A percentile compares a stretch with the other conserved stretches of the same genome.
These are phyloP conservation scores for Curvularia sp. DNA, from an alignment of 2,329 filamentous ascomycete genomes.

Conservation along the genomic window DNA sequence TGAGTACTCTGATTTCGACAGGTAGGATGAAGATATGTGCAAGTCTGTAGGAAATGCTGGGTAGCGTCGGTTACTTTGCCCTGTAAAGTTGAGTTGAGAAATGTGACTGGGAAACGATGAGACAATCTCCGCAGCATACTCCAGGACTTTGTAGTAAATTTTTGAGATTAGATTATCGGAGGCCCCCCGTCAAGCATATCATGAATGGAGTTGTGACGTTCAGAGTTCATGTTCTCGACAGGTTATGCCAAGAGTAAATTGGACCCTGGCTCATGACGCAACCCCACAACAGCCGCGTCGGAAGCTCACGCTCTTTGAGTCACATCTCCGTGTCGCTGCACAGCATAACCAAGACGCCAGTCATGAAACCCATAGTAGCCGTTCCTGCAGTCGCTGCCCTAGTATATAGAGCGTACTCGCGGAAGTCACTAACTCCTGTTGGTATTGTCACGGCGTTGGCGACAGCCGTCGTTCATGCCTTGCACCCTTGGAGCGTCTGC, in stretches of 20 bases:
- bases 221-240: background rate
- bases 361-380: conserved; percentile 43
- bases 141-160: background rate
- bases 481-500: conserved; percentile 95
- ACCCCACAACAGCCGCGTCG: conserved; percentile 5
- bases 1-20: background rate
- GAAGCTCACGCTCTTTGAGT: conserved; percentile 11
- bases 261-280: conserved; percentile 18
- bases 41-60: background rate
- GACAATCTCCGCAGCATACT: background rate
- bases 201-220: background rate
- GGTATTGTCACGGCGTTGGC: conserved; percentile 75
- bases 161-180: background rate
- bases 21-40: background rate
- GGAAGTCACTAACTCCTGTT: conserved; percentile 73
- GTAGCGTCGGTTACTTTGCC: background rate
- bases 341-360: conserved; percentile 16
- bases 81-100: background rate
- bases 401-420: conserved; percentile 51
- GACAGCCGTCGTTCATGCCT: conserved; percentile 80
- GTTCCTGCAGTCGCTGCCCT: conserved; percentile 48
- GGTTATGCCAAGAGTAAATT: background rate
- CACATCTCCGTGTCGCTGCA: conserved; percentile 22
- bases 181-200: background rate
- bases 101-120: background rate